phyloP scores from a whole-genome alignment of 2,329 filamentous ascomycete species.

The Elsinoe australis region DNA sequence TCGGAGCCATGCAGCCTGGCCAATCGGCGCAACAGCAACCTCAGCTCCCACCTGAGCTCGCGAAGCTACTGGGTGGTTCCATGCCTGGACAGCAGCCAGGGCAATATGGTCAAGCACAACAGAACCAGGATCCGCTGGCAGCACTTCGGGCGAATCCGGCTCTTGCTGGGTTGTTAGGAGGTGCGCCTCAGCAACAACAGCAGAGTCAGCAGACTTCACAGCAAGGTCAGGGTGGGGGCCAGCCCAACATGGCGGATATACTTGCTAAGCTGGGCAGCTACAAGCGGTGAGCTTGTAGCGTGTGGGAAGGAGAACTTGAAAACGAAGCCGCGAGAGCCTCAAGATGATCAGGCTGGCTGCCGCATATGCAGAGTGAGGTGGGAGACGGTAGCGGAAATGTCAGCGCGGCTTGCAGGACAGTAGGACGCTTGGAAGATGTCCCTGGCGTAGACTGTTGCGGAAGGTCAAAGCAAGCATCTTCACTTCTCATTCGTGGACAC shows the following conservation, averaged over 20 bases:
- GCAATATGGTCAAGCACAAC: constrained; percentile 25
- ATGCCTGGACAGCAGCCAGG: constrained; percentile 24
- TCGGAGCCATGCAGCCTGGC: constrained; percentile 49
- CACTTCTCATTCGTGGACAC: too few species aligned
- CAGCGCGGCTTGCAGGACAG: too few species aligned
- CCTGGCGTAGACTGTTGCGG: too few species aligned
- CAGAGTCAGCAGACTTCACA: constrained; percentile 28
- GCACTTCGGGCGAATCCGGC: constrained; percentile 26
- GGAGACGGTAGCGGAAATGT: too few species aligned
- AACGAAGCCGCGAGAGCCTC: too few species aligned
- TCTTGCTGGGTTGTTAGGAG: constrained; percentile 25
- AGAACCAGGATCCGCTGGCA: constrained; percentile 28
- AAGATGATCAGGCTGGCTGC: too few species aligned
- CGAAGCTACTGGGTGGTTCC: constrained; percentile 31
- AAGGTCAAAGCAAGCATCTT: too few species aligned
- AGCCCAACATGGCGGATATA: constrained; percentile 58
- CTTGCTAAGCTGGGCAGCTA: constrained; percentile 65
- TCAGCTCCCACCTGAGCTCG: constrained; percentile 27
- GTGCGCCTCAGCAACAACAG: constrained; percentile 1
- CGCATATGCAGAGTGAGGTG: too few species aligned
- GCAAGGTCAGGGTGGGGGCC: constrained; percentile 25
- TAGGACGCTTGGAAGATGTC: too few species aligned
- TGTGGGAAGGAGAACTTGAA: too few species aligned
- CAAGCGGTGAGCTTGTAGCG: constrained; percentile 47
- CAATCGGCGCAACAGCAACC: constrained; percentile 25